Evolutionary conservation across 2,329 filamentous ascomycete species (phyloP), one percentile per base, ranked within the genome.

Genomic region (Sclerotinia borealis): DNA sequence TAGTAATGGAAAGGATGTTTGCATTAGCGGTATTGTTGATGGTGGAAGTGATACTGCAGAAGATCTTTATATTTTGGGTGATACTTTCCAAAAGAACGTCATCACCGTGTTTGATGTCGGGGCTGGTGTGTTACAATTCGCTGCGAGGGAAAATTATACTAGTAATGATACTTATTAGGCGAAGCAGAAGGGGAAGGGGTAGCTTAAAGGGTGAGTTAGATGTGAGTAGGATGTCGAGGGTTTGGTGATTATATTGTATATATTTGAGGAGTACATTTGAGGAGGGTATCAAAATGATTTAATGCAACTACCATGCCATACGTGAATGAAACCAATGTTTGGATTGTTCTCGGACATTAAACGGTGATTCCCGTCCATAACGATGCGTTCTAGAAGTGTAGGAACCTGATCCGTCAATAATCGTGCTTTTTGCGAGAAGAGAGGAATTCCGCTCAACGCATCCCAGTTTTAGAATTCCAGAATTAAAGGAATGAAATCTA

Each of bases 91-190:
- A 71, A 80, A 79, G 71, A 81, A 80, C 65, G 80, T 82, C 0
- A 71, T 83, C 5, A 73, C 77, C 11, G 79, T 83, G 1, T 82
- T 80, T 71, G 81, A 83, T 73, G 75, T 82, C 63, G 79, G 79
- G 13, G 76, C 74, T 25, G 72, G 73, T 50, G 73, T 78, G 71
- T 77, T 82, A 77, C 71, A 76, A n/a, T 81, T 82, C 68, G 77
- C 79, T 25, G 70, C 61, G 34, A 66, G 71, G 41, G 69, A 70
- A 34, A 68, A 67, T n/a, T 71, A 73, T 64, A 27, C 45, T 34
- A 62, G 49, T 47, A 58, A 65, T 50, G 64, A 67, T 60, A 55
- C 61, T 8, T 49, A 41, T 52, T 56, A 37, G 36, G 29, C 2
- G 31, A 54, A 25, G 27, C 17, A 15, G 15, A 45, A 25, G n/a